Conservation (phyloP, 106 monocot genomes). For the Triglochin maritima region DNA sequence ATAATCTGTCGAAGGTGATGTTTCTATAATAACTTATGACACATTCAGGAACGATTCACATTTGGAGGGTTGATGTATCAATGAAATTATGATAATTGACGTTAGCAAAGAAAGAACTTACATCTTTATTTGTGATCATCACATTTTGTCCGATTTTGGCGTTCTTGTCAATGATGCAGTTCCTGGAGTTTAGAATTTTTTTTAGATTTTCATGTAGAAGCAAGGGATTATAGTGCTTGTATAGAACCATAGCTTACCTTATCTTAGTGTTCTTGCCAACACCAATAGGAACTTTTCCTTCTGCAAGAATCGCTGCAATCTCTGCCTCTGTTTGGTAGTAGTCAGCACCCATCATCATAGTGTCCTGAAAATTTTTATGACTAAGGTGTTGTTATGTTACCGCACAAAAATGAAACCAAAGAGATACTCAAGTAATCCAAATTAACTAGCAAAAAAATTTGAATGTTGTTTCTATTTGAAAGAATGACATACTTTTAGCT, state of each 20-base stretch:
- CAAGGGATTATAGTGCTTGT: background rate
- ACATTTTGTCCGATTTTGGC: slow-evolving; percentile 65
- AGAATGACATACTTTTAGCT: slow-evolving; percentile 42
- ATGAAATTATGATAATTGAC: background rate
- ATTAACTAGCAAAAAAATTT: too few species aligned
- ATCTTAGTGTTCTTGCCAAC: slow-evolving; percentile 67
- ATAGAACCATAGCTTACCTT: slow-evolving; percentile 18
- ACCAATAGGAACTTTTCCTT: slow-evolving; percentile 63
- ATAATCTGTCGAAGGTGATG: too few species aligned
- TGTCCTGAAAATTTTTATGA: slow-evolving; percentile 33
- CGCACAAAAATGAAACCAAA: too few species aligned
- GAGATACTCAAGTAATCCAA: too few species aligned
- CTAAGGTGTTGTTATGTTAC: too few species aligned
- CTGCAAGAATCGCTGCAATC: slow-evolving; percentile 29
- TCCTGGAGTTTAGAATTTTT: slow-evolving; percentile 13
- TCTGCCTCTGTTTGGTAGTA: slow-evolving; percentile 72
- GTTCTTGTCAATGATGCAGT: slow-evolving; percentile 83
- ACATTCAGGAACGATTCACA: background rate
- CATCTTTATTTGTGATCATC: slow-evolving; percentile 50
- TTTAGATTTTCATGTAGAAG: background rate
- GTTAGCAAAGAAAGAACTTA: slow-evolving; percentile 15
- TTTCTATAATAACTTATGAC: too few species aligned
- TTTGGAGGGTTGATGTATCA: background rate
- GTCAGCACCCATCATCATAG: slow-evolving; percentile 87
- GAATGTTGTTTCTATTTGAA: too few species aligned